phyloP scores from a whole-genome alignment of 1,284 basidiomycete species.

The Cryptococcus sp. region DNA sequence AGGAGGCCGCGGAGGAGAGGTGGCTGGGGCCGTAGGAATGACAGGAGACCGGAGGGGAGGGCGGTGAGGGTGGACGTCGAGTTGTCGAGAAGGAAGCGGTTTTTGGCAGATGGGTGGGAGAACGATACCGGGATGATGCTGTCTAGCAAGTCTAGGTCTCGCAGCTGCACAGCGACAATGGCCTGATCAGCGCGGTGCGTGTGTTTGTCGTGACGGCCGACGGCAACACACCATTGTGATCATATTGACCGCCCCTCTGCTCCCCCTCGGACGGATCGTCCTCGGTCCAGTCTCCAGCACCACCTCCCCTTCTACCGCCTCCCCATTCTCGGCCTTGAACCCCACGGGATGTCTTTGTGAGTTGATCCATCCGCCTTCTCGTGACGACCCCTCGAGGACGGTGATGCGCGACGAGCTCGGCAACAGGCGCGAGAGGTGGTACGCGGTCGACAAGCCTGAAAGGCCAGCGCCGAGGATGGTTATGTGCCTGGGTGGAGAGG shows the following conservation, averaged over 20 bases:
- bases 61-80: conserved; percentile 10
- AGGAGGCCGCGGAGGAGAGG: conserved; percentile 56
- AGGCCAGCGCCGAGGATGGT: conserved; percentile 48
- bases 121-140: conserved; percentile 37
- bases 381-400: conserved; percentile 63
- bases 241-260: conserved; percentile 55
- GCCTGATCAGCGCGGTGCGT: not conserved
- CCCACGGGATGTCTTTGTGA: conserved; percentile 56
- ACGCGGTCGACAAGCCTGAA: conserved; percentile 45
- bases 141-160: conserved; percentile 23
- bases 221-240: conserved; percentile 68
- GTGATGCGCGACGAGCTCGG: conserved; percentile 53
- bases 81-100: conserved; percentile 41
- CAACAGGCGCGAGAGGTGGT: conserved; percentile 28
- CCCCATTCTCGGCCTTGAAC: conserved; percentile 10
- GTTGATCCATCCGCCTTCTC: conserved; percentile 82
- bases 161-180: conserved; percentile 18
- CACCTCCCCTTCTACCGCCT: conserved; percentile 50
- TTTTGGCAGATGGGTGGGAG: conserved; percentile 42
- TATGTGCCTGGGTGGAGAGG: conserved; percentile 25
- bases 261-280: conserved; percentile 70
- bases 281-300: conserved; percentile 78
- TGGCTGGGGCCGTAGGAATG: conserved; percentile 54
- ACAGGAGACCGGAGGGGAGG: conserved; percentile 50
- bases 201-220: not conserved